Percentiles rank a stretch among this genome's conserved stretches.
Conservation (phyloP, 2,329 filamentous ascomycete species). For the Curvularia lunata region DNA sequence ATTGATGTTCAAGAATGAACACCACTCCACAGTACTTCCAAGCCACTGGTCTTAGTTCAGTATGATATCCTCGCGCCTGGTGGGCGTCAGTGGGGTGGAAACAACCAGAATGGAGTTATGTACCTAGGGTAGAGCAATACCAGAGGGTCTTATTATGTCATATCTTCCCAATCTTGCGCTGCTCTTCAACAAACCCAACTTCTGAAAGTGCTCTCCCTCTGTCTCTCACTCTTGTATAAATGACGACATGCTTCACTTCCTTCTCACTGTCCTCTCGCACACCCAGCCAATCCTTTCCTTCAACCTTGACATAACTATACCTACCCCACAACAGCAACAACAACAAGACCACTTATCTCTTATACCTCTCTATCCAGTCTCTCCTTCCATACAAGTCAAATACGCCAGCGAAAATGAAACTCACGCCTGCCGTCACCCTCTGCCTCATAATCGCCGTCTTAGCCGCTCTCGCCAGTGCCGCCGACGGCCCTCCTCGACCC, state of each 20-base stretch:
- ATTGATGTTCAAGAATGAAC: background rate
- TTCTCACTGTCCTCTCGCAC: background rate
- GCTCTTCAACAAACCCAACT: background rate
- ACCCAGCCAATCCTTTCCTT: background rate
- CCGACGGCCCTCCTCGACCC: background rate
- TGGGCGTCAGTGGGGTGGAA: background rate
- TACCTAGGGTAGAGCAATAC: background rate
- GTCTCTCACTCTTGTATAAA: background rate
- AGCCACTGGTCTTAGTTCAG: too few species aligned
- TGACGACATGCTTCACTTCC: background rate
- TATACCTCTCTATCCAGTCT: background rate
- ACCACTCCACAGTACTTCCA: background rate
- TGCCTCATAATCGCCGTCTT: background rate
- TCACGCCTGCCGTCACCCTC: background rate
- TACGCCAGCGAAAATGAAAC: background rate
- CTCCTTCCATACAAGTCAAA: background rate
- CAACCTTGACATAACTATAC: background rate
- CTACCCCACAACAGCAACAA: background rate
- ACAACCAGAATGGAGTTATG: background rate
- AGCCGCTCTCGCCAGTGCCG: background rate
- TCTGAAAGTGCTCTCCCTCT: background rate
- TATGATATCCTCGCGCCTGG: background rate
- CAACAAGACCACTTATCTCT: background rate
- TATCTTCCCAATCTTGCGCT: background rate
- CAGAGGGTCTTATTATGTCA: background rate